phyloP scores from a whole-genome alignment of 306 rosid species.

The Cucumis cinereus region DNA sequence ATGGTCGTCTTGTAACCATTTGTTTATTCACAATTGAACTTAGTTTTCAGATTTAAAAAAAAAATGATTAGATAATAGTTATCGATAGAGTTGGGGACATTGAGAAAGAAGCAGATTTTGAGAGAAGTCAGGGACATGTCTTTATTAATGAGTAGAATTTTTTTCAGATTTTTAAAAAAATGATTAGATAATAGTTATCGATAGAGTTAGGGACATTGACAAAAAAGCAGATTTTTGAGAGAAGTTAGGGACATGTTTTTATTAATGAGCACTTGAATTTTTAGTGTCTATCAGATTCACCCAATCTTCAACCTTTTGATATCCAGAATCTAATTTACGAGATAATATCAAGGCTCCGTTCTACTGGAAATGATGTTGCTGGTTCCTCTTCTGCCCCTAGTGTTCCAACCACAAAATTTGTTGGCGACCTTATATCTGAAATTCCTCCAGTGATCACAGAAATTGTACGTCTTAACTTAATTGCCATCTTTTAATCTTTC shows the following conservation, averaged over 20 bases:
- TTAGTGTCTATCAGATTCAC: background rate
- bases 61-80: background rate
- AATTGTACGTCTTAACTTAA: constrained; percentile 13
- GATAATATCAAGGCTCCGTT: constrained; percentile 50
- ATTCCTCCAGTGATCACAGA: constrained; percentile 29
- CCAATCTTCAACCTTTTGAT: constrained; percentile 2
- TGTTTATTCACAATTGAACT: background rate
- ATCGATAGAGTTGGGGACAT: background rate
- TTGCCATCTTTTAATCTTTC: background rate
- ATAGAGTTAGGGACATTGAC: background rate
- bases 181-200: background rate
- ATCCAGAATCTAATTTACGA: constrained; percentile 53
- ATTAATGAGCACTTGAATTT: background rate
- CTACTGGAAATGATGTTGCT: constrained; percentile 46
- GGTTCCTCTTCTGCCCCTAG: constrained; percentile 76
- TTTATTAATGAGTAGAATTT: background rate
- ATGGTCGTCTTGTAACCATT: background rate
- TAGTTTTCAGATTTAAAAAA: background rate
- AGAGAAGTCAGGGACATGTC: too few relatives aligned
- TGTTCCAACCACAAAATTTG: constrained; percentile 32
- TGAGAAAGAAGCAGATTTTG: background rate
- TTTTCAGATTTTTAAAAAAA: background rate
- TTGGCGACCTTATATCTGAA: constrained; percentile 42
- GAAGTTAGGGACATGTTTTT: too few relatives aligned
- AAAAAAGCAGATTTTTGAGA: background rate